phyloP scores from a whole-genome alignment of 2,329 filamentous ascomycete species.

The Macroventuria anomochaeta region DNA sequence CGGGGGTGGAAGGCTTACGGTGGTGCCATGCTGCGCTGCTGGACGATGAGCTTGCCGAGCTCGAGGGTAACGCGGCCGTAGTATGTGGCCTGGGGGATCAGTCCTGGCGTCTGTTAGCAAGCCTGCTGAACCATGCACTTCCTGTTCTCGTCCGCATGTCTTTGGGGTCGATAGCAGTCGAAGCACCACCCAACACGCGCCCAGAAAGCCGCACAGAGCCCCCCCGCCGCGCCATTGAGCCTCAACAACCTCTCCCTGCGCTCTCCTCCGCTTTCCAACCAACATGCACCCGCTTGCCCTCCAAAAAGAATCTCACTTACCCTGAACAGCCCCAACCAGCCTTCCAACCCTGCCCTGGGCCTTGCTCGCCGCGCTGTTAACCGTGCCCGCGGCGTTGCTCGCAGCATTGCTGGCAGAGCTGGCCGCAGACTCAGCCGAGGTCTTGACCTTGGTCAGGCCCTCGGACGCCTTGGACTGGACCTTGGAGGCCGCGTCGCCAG shows the following conservation, averaged over 20 bases:
- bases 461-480: slow-evolving; percentile 77
- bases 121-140: too few species aligned
- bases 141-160: background rate
- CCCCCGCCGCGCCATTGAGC: slow-evolving; percentile 26
- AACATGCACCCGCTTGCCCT: slow-evolving; percentile 18
- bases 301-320: slow-evolving; percentile 63
- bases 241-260: background rate
- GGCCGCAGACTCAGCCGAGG: slow-evolving; percentile 79
- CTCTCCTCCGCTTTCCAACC: background rate
- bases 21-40: slow-evolving; percentile 87
- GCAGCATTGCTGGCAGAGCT: slow-evolving; percentile 70
- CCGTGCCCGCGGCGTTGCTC: slow-evolving; percentile 71
- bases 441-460: slow-evolving; percentile 81
- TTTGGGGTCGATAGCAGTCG: background rate
- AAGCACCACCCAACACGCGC: slow-evolving; percentile 7
- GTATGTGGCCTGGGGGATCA: slow-evolving; percentile 87
- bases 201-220: slow-evolving; percentile 19
- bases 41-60: slow-evolving; percentile 85
- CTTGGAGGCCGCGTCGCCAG: slow-evolving; percentile 59
- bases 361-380: slow-evolving; percentile 79
- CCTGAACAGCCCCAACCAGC: slow-evolving; percentile 80
- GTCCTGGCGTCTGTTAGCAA: slow-evolving; percentile 61
- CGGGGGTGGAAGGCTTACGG: slow-evolving; percentile 86
- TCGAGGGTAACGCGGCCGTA: slow-evolving; percentile 90
- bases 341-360: slow-evolving; percentile 84